Evolutionary conservation across 2,329 filamentous ascomycete species (phyloP).

Genomic region (Microcyclosporella mali): DNA sequence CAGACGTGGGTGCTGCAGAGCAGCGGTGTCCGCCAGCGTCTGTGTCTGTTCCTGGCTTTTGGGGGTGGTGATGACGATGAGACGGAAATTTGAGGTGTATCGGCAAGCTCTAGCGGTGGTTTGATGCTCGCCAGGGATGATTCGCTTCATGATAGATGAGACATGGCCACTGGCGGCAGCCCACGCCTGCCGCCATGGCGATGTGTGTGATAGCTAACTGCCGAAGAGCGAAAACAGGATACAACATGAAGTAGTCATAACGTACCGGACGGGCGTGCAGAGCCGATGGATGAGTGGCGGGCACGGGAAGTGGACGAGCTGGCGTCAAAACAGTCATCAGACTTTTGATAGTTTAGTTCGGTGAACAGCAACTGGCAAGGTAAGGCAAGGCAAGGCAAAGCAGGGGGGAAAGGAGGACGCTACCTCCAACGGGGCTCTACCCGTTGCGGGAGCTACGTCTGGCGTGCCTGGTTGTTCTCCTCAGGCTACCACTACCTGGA

Average conservation of each 20-base stretch:
- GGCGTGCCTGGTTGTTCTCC: too few relatives aligned
- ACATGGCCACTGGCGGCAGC: constrained; percentile 6
- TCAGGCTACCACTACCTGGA: too few relatives aligned
- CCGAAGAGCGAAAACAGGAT: not conserved
- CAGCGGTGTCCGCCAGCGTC: constrained; percentile 2
- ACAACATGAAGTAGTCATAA: too few relatives aligned
- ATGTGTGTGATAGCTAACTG: not conserved
- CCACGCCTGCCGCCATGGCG: not conserved
- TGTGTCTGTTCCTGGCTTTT: not conserved
- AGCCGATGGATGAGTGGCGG: too few relatives aligned
- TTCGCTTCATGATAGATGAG: constrained; percentile 15
- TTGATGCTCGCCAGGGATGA: constrained; percentile 18
- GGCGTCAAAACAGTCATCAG: constrained; percentile 1
- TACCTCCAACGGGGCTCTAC: too few relatives aligned
- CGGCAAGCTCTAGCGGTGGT: constrained; percentile 9
- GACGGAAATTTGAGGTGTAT: constrained; percentile 19
- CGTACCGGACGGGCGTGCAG: too few relatives aligned
- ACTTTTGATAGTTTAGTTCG: not conserved
- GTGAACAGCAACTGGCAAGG: too few relatives aligned
- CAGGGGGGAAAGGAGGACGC: too few relatives aligned
- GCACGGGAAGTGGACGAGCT: not conserved
- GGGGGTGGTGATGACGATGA: constrained; percentile 9
- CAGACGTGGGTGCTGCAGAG: not conserved
- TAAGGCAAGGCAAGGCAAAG: too few relatives aligned
- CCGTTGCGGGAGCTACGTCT: too few relatives aligned